A percentile compares a stretch with the other conserved stretches of the same genome.
Conservation (phyloP, 805 yeast species). For the Trichomonascus vanleenenianus region DNA sequence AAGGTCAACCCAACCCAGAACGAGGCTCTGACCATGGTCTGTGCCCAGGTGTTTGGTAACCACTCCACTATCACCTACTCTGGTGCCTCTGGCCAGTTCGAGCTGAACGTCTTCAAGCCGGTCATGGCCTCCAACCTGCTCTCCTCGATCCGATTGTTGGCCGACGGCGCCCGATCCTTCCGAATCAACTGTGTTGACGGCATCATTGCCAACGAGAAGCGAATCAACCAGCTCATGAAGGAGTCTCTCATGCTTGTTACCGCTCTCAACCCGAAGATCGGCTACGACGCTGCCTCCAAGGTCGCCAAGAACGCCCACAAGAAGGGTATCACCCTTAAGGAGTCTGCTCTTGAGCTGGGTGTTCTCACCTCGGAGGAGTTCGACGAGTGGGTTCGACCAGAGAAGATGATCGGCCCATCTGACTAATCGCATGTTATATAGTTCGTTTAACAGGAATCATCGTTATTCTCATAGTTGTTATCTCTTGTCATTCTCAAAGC, state of each 20-base stretch:
- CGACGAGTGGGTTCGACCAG: slow-evolving; percentile 96
- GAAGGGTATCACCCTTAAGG: slow-evolving; percentile 92
- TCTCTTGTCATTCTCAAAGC: too few relatives aligned
- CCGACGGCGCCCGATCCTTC: slow-evolving; percentile 86
- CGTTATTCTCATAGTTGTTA: too few relatives aligned
- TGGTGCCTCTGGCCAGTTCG: slow-evolving; percentile 98
- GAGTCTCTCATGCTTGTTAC: slow-evolving; percentile 98
- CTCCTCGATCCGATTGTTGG: slow-evolving; percentile 77
- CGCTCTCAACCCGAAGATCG: slow-evolving; percentile 97
- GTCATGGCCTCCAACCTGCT: slow-evolving; percentile 87
- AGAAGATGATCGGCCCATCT: slow-evolving; percentile 93
- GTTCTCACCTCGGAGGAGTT: slow-evolving; percentile 80
- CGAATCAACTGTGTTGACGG: slow-evolving; percentile 94
- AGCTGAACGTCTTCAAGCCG: slow-evolving; percentile 97
- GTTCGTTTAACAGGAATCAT: too few relatives aligned
- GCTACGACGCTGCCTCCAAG: slow-evolving; percentile 95
- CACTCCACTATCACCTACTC: slow-evolving; percentile 91
- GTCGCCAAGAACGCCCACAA: slow-evolving; percentile 98
- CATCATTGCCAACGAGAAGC: slow-evolving; percentile 78
- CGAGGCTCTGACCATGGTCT: slow-evolving; percentile 98
- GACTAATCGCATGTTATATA: slow-evolving; percentile 12
- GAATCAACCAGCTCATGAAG: slow-evolving; percentile 79
- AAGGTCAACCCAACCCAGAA: slow-evolving; percentile 99
- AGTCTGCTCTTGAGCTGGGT: slow-evolving; percentile 87
- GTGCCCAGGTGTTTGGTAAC: slow-evolving; percentile 97